A percentile compares a stretch with the other conserved stretches of the same genome.
These are phyloP conservation scores for Rhodotorula sp. DNA, from an alignment of 1,284 basidiomycete genomes.

Conservation along the genomic window DNA sequence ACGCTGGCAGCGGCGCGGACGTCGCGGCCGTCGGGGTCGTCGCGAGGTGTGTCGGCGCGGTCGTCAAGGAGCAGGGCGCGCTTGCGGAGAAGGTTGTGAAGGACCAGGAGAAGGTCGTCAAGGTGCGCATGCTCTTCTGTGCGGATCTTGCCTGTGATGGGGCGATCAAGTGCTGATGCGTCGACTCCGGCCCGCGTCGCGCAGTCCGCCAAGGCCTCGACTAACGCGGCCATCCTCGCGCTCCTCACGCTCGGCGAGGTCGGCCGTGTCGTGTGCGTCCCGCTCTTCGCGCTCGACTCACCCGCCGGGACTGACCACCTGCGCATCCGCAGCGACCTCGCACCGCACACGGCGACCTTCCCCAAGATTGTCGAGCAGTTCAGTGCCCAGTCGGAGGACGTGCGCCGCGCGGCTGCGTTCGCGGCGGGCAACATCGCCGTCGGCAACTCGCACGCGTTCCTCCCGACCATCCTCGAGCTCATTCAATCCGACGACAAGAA, in stretches of 20 bases:
- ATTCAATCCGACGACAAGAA: conserved; percentile 72
- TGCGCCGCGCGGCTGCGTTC: conserved; percentile 84
- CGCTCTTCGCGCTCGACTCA: conserved; percentile 47
- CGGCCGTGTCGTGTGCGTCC: conserved; percentile 68
- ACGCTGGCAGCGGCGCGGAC: conserved; percentile 9
- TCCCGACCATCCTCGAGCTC: conserved; percentile 80
- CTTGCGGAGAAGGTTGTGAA: conserved; percentile 67
- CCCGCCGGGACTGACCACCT: neutral
- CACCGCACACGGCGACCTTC: conserved; percentile 73
- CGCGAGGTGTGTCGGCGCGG: conserved; percentile 77
- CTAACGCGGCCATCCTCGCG: conserved; percentile 72
- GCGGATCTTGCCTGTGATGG: no score
- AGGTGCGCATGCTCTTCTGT: conserved; percentile 55
- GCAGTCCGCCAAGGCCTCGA: conserved; percentile 65
- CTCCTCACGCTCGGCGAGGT: conserved; percentile 85
- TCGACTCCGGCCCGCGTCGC: neutral
- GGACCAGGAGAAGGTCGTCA: conserved; percentile 75
- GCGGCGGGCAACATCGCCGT: conserved; percentile 94
- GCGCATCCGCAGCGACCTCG: conserved; percentile 68
- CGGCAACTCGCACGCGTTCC: conserved; percentile 79
- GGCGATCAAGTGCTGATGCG: neutral
- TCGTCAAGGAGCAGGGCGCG: conserved; percentile 68
- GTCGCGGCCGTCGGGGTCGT: conserved; percentile 59
- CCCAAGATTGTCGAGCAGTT: conserved; percentile 72
- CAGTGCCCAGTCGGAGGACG: conserved; percentile 73